These are phyloP conservation scores for Naganishia albida DNA, from an alignment of 1,284 basidiomycete genomes.

Conservation along the genomic window DNA sequence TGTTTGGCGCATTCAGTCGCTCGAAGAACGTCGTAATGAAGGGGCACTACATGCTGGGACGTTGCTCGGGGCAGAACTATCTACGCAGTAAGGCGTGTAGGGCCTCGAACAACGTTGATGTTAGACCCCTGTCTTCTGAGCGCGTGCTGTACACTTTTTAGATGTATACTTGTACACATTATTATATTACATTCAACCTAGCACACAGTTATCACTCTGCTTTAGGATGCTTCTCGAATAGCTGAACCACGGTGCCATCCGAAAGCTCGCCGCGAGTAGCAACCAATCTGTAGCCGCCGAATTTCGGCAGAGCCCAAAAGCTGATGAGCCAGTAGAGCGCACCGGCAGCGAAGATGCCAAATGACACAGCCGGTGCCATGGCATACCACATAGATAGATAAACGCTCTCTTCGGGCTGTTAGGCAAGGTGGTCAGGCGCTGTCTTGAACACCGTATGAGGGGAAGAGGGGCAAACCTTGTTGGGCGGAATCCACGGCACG, in stretches of 20 bases:
- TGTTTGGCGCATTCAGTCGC: too few species aligned
- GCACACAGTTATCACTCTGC: slow-evolving; percentile 13
- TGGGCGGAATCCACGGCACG: slow-evolving; percentile 30
- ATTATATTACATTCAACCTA: neutral
- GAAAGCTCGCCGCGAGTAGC: slow-evolving; percentile 22
- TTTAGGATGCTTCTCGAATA: slow-evolving; percentile 23
- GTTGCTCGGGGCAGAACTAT: too few species aligned
- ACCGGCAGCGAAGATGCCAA: slow-evolving; percentile 35
- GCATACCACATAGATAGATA: slow-evolving; percentile 29
- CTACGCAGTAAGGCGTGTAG: too few species aligned
- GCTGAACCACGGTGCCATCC: slow-evolving; percentile 17
- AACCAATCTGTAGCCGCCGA: slow-evolving; percentile 32
- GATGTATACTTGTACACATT: neutral
- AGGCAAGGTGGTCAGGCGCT: too few species aligned
- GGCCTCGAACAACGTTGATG: neutral
- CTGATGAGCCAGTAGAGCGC: slow-evolving; percentile 37
- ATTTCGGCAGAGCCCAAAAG: slow-evolving; percentile 34
- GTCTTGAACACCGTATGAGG: too few species aligned
- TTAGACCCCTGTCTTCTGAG: neutral
- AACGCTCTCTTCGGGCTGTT: slow-evolving; percentile 14
- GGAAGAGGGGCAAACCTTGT: slow-evolving; percentile 15
- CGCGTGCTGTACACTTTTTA: neutral
- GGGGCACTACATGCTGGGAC: too few species aligned
- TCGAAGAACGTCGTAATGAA: too few species aligned
- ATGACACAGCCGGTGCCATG: slow-evolving; percentile 31